Evolutionary conservation across 169 alveolate genomes (phyloP).

Genomic region (Plasmodium malariae): DNA sequence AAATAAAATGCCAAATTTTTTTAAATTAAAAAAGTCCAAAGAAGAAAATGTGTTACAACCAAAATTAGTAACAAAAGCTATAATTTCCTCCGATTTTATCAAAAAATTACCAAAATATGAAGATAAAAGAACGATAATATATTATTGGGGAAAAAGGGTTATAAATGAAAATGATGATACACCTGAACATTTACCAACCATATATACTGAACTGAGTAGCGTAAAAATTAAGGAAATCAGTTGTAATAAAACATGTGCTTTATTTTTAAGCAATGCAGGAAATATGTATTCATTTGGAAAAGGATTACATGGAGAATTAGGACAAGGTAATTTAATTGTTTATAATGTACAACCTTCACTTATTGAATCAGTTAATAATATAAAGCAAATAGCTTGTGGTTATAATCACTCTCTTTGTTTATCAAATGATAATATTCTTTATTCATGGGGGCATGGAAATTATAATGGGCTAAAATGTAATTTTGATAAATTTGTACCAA

Average conservation of each 20-base stretch:
- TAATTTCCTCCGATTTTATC: constrained; percentile 65
- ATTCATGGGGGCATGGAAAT: constrained; percentile 87
- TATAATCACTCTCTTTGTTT: constrained; percentile 80
- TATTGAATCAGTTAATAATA: constrained; percentile 62
- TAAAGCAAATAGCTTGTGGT: constrained; percentile 82
- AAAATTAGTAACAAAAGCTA: constrained; percentile 71
- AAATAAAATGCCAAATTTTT: constrained; percentile 59
- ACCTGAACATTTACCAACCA: constrained; percentile 78
- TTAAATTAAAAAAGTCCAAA: constrained; percentile 53
- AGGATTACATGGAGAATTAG: constrained; percentile 87
- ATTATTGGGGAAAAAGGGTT: constrained; percentile 76
- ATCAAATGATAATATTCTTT: constrained; percentile 62
- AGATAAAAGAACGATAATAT: constrained; percentile 73
- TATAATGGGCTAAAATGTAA: constrained; percentile 81
- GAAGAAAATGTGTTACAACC: constrained; percentile 74
- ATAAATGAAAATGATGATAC: constrained; percentile 74
- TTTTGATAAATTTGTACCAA: constrained; percentile 57
- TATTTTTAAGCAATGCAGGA: constrained; percentile 79
- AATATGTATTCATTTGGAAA: constrained; percentile 83
- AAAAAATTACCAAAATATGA: constrained; percentile 74
- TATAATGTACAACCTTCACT: constrained; percentile 80
- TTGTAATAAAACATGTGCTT: constrained; percentile 81
- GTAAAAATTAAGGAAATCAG: constrained; percentile 81
- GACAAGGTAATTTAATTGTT: constrained; percentile 78
- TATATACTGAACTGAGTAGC: constrained; percentile 81